Percentiles rank a stretch among this genome's conserved stretches.
Evolutionary conservation across 179 eudicot genomes (phyloP).

Genomic region (Dionaea muscipula): DNA sequence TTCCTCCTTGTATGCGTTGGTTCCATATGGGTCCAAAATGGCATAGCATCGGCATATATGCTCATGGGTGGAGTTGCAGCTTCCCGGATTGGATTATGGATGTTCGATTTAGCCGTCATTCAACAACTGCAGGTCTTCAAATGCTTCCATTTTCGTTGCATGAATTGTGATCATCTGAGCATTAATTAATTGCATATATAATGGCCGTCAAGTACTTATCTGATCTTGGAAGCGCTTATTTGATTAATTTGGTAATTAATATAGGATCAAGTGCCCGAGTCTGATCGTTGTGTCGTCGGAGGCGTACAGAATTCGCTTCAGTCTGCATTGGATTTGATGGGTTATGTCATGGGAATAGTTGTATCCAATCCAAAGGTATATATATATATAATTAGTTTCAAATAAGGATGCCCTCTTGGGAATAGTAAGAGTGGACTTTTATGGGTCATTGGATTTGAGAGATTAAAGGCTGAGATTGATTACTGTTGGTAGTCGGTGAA

Average conservation of each 20-base stretch:
- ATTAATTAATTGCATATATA: no score
- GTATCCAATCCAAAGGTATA: slow-evolving; percentile 71
- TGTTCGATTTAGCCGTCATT: slow-evolving; percentile 84
- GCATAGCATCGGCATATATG: slow-evolving; percentile 40
- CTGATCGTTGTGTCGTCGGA: slow-evolving; percentile 73
- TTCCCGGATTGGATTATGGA: slow-evolving; percentile 92
- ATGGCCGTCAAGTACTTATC: no score
- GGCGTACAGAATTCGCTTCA: slow-evolving; percentile 87
- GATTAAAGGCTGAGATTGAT: no score
- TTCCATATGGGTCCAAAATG: slow-evolving; percentile 48
- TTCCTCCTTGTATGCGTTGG: slow-evolving; percentile 63
- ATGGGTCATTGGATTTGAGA: no score
- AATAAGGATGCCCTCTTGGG: no score
- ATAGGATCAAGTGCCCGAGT: slow-evolving; percentile 64
- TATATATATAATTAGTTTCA: no score
- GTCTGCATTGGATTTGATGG: slow-evolving; percentile 60
- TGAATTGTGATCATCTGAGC: no score
- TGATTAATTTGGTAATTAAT: no score
- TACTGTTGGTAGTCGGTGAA: no score
- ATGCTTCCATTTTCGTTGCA: neutral
- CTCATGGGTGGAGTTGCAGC: slow-evolving; percentile 81
- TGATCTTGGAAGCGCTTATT: no score
- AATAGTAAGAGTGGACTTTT: no score
- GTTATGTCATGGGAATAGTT: slow-evolving; percentile 62
- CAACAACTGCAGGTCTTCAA: slow-evolving; percentile 86